These are phyloP conservation scores for Gymnopus androsaceus DNA, from an alignment of 1,284 basidiomycete species.

Conservation along the genomic window DNA sequence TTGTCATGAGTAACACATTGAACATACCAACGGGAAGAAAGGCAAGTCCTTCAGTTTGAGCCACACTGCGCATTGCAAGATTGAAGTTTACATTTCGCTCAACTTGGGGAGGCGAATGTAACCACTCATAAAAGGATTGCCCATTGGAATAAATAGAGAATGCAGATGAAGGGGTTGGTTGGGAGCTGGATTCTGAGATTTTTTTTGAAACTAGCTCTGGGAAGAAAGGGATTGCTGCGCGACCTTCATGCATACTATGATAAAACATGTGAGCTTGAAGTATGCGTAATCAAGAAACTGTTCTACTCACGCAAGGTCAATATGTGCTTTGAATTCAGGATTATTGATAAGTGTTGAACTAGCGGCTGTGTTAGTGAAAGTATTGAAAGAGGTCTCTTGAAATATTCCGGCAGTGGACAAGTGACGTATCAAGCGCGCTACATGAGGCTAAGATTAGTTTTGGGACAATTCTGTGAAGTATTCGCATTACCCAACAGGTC, in stretches of 20 bases:
- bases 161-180: neutral
- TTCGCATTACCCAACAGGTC: neutral
- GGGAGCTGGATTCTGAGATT: neutral
- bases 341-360: neutral
- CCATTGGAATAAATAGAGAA: neutral
- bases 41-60: neutral
- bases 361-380: neutral
- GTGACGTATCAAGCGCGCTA: conserved; percentile 2
- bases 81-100: neutral
- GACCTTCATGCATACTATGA: conserved; percentile 1
- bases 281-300: neutral
- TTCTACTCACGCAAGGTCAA: neutral
- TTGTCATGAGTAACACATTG: neutral
- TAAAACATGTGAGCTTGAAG: neutral
- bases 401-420: neutral
- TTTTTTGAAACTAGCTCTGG: neutral
- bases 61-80: neutral
- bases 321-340: conserved; percentile 1
- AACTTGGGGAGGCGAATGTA: neutral
- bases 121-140: neutral
- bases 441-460: neutral
- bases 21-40: neutral
- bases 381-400: neutral
- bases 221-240: neutral
- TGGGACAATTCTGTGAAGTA: neutral